Evolutionary conservation across 225 moss, liverwort and hornwort genomes (phyloP), one percentile per base, ranked within the genome.

Genomic region (Pleurozium schreberi): DNA sequence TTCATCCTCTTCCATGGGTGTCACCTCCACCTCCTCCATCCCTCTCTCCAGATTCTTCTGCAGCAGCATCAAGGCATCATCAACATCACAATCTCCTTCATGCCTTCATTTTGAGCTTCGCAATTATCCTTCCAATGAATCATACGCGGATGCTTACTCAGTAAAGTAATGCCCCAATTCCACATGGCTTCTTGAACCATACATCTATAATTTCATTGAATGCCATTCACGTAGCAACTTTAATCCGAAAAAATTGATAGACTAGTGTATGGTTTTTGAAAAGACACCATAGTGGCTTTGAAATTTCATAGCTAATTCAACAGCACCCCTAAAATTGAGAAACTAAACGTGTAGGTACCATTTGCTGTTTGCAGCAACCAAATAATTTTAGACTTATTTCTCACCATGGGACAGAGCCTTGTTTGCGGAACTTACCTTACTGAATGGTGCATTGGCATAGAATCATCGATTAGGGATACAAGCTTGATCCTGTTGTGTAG

Each of bases 1-100:
- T 85, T 93, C 96, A 42, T 95, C 95, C 59, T 95, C 96, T 79
- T 98, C 98, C 96, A 96, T 96, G 71, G 96, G 94, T 69, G 91
- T 92, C 73, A 93, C 90, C 86, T 95, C 93, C 42, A 92, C 88
- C 75, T 94, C 96, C 52, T 88, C 94, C 96, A 98, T 98, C 89
- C 77, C 64, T 78, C 67, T 66, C 15, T 12, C 40, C 81, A 88
- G 62, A 62, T 34, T 33, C 90, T 82, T 89, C 79, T 65, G 66
- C 50, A 62, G 84, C 75, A 87, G 55, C 66, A 36, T 85, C 85
- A 84, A 49, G 43, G 30, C 66, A 83, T 86, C 53, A 62, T 5
- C 73, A 87, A 31, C 68, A 69, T 19, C 36, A 87, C 19, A 45
- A 31, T 38, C 75, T 88, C 84, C 79, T 66, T 84, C 45, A 65